Base-by-base conservation (phyloP, 2,329 filamentous ascomycete species). In the Proliferodiscus dingleyae region DNA sequence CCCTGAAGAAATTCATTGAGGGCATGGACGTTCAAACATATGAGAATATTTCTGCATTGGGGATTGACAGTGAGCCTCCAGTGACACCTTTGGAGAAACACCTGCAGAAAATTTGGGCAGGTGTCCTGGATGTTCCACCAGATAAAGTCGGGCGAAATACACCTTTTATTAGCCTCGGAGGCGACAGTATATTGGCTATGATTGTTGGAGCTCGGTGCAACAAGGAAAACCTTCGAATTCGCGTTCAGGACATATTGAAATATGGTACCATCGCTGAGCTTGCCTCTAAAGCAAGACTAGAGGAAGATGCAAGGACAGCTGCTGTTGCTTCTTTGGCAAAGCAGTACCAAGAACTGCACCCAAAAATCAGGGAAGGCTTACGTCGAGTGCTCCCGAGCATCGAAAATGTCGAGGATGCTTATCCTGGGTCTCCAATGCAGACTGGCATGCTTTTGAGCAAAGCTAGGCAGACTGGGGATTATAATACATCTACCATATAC, bases 141-240 rank as follows among this genome's bases (percentile, higher is more conserved):
- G 16, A 23, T 23, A 7, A 13, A 3, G 49, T 47, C 11, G 15
- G 10, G 16, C n/a, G n/a, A 3, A 11, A 33, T 4, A 32, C 6
- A 5, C 18, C 63, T 43, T 73, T 74, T 58, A 70, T 73, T 39
- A 61, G 64, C 13, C 56, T 73, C 1, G 71, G 71, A 11, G 71
- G 71, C 15, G 69, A 73, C 42, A 72, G 70, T 0, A 63, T 73
- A 4, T 53, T 62, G 3, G 71, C 70, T 0, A 73, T 74, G 68
- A 63, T 62, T 29, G 61, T 73, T 2, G 67, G 68, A 0, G 66
- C 68, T 3, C 61, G 61, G n/a, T 64, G 64, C 16, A 62, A 67
- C 4, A 29, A 18, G 5, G 2, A 43, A 19, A 22, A 18, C 22
- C 28, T 43, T n/a, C 19, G 5, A 2, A n/a, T 43, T 15, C 11